Evolutionary conservation across 495 filamentous ascomycete species (phyloP).

Genomic region (Trichoderma orchidacearum): DNA sequence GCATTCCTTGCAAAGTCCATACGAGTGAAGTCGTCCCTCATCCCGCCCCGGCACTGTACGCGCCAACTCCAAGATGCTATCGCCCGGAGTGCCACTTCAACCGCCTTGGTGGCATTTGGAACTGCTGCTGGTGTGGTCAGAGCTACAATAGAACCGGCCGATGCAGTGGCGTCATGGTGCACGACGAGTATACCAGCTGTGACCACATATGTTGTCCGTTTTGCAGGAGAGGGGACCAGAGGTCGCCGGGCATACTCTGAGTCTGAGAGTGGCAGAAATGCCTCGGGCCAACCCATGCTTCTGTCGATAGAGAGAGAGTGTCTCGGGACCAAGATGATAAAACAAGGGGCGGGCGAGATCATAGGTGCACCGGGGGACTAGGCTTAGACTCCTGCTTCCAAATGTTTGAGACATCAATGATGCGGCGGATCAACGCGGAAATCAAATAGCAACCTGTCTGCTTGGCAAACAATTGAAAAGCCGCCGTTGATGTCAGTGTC

Average conservation of each 20-base stretch:
- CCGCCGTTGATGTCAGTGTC: too few species aligned
- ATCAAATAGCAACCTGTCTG: too few species aligned
- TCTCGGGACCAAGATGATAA: too few species aligned
- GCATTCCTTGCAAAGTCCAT: conserved; percentile 17
- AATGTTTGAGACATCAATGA: too few species aligned
- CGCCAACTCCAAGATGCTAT: conserved; percentile 16
- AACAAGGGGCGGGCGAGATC: too few species aligned
- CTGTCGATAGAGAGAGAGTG: too few species aligned
- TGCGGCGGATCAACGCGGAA: too few species aligned
- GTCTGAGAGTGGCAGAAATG: neutral
- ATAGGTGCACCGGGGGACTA: too few species aligned
- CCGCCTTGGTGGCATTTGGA: conserved; percentile 21
- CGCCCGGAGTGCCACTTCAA: conserved; percentile 22
- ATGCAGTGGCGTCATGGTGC: conserved; percentile 25
- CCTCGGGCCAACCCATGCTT: too few species aligned
- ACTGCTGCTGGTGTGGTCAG: conserved; percentile 29
- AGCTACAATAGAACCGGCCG: conserved; percentile 22
- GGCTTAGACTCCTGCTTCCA: too few species aligned
- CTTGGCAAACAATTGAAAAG: too few species aligned
- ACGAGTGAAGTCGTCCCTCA: conserved; percentile 20
- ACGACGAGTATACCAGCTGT: conserved; percentile 19
- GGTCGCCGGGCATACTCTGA: conserved; percentile 9
- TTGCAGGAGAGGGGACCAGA: conserved; percentile 12
- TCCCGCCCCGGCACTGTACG: conserved; percentile 19
- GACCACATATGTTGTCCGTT: conserved; percentile 23